Percentiles rank a stretch among this genome's conserved stretches.
phyloP scores from a whole-genome alignment of 2,329 filamentous ascomycete species.

The Scortechinia acanthostroma region DNA sequence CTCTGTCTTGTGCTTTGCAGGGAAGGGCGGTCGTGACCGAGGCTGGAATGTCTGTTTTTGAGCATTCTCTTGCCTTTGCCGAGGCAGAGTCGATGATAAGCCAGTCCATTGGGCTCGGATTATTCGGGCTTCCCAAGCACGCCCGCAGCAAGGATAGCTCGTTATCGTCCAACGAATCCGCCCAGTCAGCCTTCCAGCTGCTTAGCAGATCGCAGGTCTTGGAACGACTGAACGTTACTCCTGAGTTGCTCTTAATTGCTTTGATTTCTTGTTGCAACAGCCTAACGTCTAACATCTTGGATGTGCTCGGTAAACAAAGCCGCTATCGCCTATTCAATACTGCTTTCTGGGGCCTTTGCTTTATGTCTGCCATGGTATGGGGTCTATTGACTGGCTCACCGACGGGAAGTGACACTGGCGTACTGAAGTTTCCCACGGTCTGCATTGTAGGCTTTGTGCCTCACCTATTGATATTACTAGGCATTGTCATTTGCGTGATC shows the following conservation, averaged over 20 bases:
- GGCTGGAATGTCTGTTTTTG: slow-evolving; percentile 92
- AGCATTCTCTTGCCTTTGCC: slow-evolving; percentile 90
- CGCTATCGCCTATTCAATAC: slow-evolving; percentile 79
- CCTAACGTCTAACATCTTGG: slow-evolving; percentile 75
- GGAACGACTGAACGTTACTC: slow-evolving; percentile 76
- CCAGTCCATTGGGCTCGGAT: slow-evolving; percentile 68
- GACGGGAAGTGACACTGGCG: slow-evolving; percentile 39
- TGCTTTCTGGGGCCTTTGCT: slow-evolving; percentile 81
- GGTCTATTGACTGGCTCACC: slow-evolving; percentile 61
- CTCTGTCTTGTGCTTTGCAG: slow-evolving; percentile 78
- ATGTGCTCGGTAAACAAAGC: slow-evolving; percentile 72
- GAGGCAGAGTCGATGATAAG: slow-evolving; percentile 86
- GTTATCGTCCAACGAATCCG: slow-evolving; percentile 15
- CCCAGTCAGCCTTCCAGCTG: slow-evolving; percentile 15
- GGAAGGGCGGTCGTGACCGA: slow-evolving; percentile 75
- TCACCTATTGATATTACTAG: slow-evolving; percentile 77
- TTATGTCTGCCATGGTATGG: slow-evolving; percentile 79
- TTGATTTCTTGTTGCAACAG: slow-evolving; percentile 87
- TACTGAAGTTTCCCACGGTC: slow-evolving; percentile 84
- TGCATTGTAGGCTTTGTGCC: slow-evolving; percentile 93
- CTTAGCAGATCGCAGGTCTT: slow-evolving; percentile 3
- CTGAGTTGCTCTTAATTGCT: slow-evolving; percentile 79
- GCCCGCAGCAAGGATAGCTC: slow-evolving; percentile 21
- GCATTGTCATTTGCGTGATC: slow-evolving; percentile 66
- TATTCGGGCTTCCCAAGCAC: slow-evolving; percentile 46